phyloP scores from a whole-genome alignment of 2,329 filamentous ascomycete species.

The Sclerotinia glacialis region DNA sequence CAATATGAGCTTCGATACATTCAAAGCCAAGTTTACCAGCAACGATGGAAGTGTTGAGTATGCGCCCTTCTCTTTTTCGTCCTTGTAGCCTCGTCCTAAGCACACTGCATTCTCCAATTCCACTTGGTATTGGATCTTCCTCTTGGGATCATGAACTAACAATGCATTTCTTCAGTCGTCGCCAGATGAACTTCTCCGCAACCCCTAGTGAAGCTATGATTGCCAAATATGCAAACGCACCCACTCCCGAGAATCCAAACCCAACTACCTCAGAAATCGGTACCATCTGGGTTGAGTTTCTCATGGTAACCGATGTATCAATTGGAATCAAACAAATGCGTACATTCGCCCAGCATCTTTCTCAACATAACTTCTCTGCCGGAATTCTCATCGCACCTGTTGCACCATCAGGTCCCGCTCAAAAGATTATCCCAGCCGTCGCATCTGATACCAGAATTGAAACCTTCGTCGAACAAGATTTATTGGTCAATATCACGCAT shows the following conservation, averaged over 20 bases:
- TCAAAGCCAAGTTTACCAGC: slow-evolving; percentile 69
- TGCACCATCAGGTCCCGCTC: slow-evolving; percentile 78
- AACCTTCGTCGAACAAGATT: slow-evolving; percentile 91
- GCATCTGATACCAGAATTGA: slow-evolving; percentile 79
- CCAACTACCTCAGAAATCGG: slow-evolving; percentile 71
- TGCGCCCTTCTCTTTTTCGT: slow-evolving; percentile 36
- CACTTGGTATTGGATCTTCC: neutral
- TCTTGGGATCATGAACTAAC: slow-evolving; percentile 17
- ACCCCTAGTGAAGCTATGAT: slow-evolving; percentile 82
- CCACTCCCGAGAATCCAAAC: slow-evolving; percentile 66
- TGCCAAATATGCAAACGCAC: slow-evolving; percentile 72
- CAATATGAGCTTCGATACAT: slow-evolving; percentile 79
- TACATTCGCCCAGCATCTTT: slow-evolving; percentile 78
- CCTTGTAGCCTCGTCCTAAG: neutral
- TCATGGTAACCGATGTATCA: slow-evolving; percentile 58
- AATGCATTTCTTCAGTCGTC: slow-evolving; percentile 56
- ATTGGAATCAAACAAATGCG: slow-evolving; percentile 93
- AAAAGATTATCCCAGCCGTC: slow-evolving; percentile 79
- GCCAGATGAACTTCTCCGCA: slow-evolving; percentile 82
- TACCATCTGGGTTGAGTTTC: slow-evolving; percentile 92
- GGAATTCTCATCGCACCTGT: slow-evolving; percentile 87
- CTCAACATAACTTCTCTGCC: slow-evolving; percentile 76
- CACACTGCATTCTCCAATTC: slow-evolving; percentile 22
- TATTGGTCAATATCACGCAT: slow-evolving; percentile 96
- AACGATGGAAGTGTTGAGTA: slow-evolving; percentile 75